Evolutionary conservation across 345 rosid genomes (phyloP).

Genomic region (Syzygium aromaticum): DNA sequence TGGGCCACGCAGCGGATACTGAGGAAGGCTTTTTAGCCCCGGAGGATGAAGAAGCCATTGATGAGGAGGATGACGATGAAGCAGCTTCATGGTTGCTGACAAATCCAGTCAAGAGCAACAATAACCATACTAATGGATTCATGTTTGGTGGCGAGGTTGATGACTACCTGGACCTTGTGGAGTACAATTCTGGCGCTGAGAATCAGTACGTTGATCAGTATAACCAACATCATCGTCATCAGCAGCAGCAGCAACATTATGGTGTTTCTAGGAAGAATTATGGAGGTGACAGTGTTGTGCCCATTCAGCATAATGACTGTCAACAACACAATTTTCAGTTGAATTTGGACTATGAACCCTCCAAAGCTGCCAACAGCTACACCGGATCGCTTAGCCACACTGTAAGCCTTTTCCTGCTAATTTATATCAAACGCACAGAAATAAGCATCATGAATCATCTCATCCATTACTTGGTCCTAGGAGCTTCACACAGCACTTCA

Average conservation of each 20-base stretch:
- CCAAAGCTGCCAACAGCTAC: constrained; percentile 36
- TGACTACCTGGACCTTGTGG: constrained; percentile 78
- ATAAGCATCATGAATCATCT: not conserved
- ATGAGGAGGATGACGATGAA: constrained; percentile 58
- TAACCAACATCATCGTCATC: not conserved
- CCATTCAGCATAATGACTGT: constrained; percentile 37
- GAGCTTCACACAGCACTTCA: not conserved
- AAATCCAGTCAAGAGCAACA: constrained; percentile 38
- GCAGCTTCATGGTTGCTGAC: constrained; percentile 78
- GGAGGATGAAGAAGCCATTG: constrained; percentile 17
- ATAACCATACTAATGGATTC: constrained; percentile 36
- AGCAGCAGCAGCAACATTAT: constrained; percentile 12
- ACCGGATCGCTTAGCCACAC: constrained; percentile 36
- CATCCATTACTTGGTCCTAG: not conserved
- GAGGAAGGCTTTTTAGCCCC: constrained; percentile 22
- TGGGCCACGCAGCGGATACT: constrained; percentile 9
- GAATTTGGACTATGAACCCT: constrained; percentile 39
- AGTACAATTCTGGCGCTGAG: constrained; percentile 47
- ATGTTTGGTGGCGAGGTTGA: constrained; percentile 49
- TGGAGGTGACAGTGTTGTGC: constrained; percentile 71
- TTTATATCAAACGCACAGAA: not conserved
- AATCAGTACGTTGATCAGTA: constrained; percentile 35
- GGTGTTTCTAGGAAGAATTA: constrained; percentile 30
- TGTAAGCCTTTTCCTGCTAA: constrained; percentile 28
- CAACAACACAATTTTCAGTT: constrained; percentile 34